These are phyloP conservation scores for Globisporangium abappressorium DNA, from an alignment of 352 stramenopile species.

Conservation along the genomic window DNA sequence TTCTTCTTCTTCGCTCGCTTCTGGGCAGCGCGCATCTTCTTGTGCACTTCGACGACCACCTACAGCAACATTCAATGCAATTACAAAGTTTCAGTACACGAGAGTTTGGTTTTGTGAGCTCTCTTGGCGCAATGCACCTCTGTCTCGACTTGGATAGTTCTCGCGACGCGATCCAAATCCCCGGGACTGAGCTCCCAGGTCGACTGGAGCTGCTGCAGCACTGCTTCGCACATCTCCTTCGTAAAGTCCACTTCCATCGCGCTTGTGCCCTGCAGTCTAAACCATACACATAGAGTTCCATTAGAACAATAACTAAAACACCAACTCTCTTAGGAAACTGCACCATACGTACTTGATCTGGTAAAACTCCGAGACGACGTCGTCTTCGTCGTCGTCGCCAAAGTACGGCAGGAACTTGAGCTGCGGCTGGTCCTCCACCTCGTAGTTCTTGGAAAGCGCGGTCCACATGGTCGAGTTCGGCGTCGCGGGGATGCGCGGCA, in stretches of 20 bases:
- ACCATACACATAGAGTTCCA: background rate
- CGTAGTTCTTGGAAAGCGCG: slow-evolving; percentile 77
- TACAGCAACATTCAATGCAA: background rate
- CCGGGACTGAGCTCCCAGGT: slow-evolving; percentile 65
- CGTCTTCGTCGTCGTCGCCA: slow-evolving; percentile 81
- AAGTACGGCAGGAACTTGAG: slow-evolving; percentile 71
- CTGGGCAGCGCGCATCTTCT: slow-evolving; percentile 38
- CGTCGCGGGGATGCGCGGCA: slow-evolving; percentile 46
- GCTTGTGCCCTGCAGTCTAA: slow-evolving; percentile 63
- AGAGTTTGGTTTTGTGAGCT: background rate
- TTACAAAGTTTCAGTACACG: background rate
- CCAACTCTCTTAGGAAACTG: background rate
- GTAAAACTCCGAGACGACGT: slow-evolving; percentile 82
- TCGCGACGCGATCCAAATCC: slow-evolving; percentile 62
- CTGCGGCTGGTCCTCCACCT: slow-evolving; percentile 84
- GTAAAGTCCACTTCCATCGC: slow-evolving; percentile 68
- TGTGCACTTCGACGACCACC: slow-evolving; percentile 66
- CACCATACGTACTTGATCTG: slow-evolving; percentile 61
- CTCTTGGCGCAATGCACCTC: slow-evolving; percentile 14
- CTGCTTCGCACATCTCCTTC: slow-evolving; percentile 65
- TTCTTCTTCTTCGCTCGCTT: slow-evolving; percentile 40
- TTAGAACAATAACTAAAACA: background rate
- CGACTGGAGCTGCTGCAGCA: slow-evolving; percentile 58
- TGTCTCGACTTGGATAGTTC: slow-evolving; percentile 60
- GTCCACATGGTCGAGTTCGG: slow-evolving; percentile 79